Evolutionary conservation across 768 basidiomycete genomes (phyloP), one percentile per base, ranked within the genome.

Genomic region (Hebeloma cylindrosporum): DNA sequence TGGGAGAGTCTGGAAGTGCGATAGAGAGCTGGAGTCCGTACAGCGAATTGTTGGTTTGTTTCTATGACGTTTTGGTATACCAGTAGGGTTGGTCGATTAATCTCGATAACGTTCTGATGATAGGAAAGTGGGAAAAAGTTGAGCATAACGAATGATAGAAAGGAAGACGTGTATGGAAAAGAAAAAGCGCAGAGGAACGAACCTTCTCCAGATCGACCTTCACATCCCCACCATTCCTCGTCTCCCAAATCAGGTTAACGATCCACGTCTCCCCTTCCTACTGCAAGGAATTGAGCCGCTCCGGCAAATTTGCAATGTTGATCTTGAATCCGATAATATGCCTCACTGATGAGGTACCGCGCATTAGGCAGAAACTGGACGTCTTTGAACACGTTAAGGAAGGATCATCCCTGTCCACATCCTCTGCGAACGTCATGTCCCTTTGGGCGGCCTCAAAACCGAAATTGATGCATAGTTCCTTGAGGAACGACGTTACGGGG

Each of bases 181-280:
- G 23, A n/a, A 35, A 37, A 42, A 26, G 20, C 16, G 29, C 11
- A 16, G 5, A 40, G 20, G 8, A 14, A 49, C 71, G 28, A 49
- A 89, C 93, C 75, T 95, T 93, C 67, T 94, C 93, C 20, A 98
- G 75, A 65, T 98, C 95, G 48, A 98, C 97, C 72, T 95, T 96
- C 40, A 95, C 95, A 56, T 98, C 95, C 1, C 90, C 86, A 10
- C 92, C 92, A 87, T 95, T 92, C 34, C 93, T 80, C 5, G 94
- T 95, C 67, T 98, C 96, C 25, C 96, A 83, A 58, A 98, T 96
- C 50, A 98, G 86, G 72, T 98, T 97, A 58, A 98, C 96, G 50
- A 98, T 95, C 95, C 95, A 99, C 59, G 95, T 95, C 63, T 99
- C 96, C 39, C 95, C 96, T 61, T 98, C 96, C 53, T 93, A 93